These are phyloP conservation scores for Rubia balearica DNA, from an alignment of 305 asterid genomes.

Conservation along the genomic window DNA sequence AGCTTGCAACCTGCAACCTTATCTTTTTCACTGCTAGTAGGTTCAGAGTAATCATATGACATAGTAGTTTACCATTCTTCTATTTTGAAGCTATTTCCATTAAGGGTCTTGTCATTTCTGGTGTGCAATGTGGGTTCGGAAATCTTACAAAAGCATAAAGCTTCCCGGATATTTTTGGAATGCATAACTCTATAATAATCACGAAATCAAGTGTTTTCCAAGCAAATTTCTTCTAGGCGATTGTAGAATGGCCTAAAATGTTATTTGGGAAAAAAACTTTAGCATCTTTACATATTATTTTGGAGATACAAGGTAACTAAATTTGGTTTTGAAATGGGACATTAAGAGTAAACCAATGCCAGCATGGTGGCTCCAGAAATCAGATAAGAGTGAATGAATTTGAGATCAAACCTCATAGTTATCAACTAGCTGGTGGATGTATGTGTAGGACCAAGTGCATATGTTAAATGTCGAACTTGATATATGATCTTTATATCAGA, in stretches of 20 bases:
- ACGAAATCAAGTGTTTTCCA: neutral
- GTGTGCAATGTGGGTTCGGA: neutral
- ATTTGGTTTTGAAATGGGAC: neutral
- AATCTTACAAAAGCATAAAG: neutral
- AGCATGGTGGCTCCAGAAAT: neutral
- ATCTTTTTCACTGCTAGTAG: slow-evolving; percentile 2
- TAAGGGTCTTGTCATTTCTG: neutral
- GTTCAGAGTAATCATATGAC: neutral
- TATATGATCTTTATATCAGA: slow-evolving; percentile 2
- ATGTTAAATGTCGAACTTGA: neutral
- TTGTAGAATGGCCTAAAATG: neutral
- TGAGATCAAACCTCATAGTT: neutral
- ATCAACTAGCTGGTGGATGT: neutral
- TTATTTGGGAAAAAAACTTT: neutral
- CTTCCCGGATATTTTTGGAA: neutral
- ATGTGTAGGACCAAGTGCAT: neutral
- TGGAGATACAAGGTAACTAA: neutral
- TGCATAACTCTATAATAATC: neutral
- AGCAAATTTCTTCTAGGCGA: neutral
- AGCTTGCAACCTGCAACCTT: slow-evolving; percentile 15
- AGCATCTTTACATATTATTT: neutral
- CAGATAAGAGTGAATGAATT: neutral
- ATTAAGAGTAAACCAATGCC: neutral
- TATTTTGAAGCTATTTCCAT: neutral
- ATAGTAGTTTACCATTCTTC: neutral